Conservation (phyloP, 2,329 filamentous ascomycete species). For the Ilyonectria robusta region DNA sequence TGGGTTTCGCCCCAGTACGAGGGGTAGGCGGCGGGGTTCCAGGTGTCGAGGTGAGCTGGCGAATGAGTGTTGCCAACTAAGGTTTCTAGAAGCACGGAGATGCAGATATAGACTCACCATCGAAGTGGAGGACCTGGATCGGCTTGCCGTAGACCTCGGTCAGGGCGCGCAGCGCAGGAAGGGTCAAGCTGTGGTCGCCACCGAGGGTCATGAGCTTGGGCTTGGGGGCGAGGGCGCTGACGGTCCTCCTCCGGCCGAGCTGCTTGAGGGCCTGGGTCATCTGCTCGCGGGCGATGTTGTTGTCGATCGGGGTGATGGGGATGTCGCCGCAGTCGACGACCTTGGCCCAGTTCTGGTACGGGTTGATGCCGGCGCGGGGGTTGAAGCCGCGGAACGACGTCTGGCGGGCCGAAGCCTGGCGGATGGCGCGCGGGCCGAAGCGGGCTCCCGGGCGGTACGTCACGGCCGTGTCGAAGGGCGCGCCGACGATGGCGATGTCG, state of each 20-base stretch:
- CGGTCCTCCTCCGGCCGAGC: conserved; percentile 65
- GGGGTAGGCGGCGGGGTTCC: conserved; percentile 87
- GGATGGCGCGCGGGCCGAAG: conserved; percentile 88
- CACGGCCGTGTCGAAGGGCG: conserved; percentile 82
- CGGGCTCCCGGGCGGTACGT: conserved; percentile 75
- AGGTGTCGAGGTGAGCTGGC: conserved; percentile 81
- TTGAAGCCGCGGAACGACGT: conserved; percentile 85
- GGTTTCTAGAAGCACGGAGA: background rate
- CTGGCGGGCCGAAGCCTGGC: conserved; percentile 86
- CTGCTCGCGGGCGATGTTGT: conserved; percentile 82
- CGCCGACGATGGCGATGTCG: conserved; percentile 81
- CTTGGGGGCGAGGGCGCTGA: conserved; percentile 52
- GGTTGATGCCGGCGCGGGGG: conserved; percentile 84
- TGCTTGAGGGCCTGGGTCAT: conserved; percentile 87
- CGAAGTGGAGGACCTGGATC: conserved; percentile 82
- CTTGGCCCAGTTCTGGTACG: conserved; percentile 85
- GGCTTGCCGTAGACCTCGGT: conserved; percentile 72
- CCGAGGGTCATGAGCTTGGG: conserved; percentile 78
- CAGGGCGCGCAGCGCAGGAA: conserved; percentile 78
- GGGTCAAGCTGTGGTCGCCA: conserved; percentile 79
- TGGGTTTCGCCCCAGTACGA: conserved; percentile 76
- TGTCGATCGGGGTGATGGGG: conserved; percentile 89
- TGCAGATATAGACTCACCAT: conserved; percentile 55
- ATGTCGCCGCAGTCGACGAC: conserved; percentile 94
- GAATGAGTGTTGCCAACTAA: conserved; percentile 3